Conservation (phyloP, 2,329 filamentous ascomycete species). For the Penicillium sp. region DNA sequence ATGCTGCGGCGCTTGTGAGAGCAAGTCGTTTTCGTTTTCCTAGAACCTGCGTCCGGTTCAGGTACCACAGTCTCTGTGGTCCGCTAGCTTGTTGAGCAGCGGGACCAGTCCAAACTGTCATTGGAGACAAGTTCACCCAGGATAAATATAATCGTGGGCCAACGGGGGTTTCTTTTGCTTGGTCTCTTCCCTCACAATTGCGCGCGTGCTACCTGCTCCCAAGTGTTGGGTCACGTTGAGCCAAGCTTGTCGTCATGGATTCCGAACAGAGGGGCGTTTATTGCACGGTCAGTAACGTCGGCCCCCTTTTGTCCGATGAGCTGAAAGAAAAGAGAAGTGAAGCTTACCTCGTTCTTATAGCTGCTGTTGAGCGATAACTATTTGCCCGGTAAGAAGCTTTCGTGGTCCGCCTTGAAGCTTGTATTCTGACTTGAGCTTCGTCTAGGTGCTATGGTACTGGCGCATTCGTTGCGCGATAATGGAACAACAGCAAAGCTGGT, state of each 20-base stretch:
- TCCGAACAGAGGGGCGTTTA: constrained; percentile 59
- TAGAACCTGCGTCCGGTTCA: constrained; percentile 20
- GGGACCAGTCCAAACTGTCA: constrained; percentile 17
- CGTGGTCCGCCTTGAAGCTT: background rate
- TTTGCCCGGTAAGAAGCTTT: constrained; percentile 69
- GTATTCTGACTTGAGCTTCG: constrained; percentile 3
- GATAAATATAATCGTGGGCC: constrained; percentile 13
- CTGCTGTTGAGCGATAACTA: constrained; percentile 91
- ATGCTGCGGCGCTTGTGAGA: constrained; percentile 21
- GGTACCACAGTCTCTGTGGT: constrained; percentile 19
- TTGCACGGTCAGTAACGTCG: constrained; percentile 52
- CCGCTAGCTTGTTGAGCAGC: background rate
- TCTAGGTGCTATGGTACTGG: constrained; percentile 84
- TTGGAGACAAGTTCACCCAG: constrained; percentile 1
- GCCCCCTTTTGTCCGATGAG: constrained; percentile 1
- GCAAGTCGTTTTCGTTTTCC: constrained; percentile 18
- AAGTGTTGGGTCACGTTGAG: background rate
- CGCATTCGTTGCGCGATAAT: constrained; percentile 89
- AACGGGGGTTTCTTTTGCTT: background rate
- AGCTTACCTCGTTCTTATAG: constrained; percentile 49
- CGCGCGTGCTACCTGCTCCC: background rate
- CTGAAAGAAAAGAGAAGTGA: constrained; percentile 2
- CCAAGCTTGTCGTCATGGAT: constrained; percentile 36
- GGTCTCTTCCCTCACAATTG: background rate
- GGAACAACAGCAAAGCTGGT: constrained; percentile 84